These are phyloP conservation scores for Paramecium biaurelia DNA, from an alignment of 73 alveolate species.

Conservation along the genomic window DNA sequence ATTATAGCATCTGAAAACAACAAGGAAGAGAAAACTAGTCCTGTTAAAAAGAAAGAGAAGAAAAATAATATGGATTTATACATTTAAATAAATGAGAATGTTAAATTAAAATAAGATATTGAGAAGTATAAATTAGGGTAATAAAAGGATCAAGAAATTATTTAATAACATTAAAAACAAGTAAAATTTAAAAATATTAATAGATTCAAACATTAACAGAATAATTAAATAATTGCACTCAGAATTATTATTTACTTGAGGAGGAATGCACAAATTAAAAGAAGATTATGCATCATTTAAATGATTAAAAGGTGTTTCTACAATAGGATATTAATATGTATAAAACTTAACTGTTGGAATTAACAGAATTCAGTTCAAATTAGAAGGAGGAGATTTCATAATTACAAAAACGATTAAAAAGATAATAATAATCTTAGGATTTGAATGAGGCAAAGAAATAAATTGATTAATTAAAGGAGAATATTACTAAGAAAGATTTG, in stretches of 20 bases:
- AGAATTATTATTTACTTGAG: neutral
- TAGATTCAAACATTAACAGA: neutral
- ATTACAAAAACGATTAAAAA: neutral
- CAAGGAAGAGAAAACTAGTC: neutral
- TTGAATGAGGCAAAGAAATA: neutral
- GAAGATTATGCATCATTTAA: neutral
- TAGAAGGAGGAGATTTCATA: neutral
- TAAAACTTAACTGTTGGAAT: neutral
- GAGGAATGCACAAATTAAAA: neutral
- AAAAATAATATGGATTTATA: neutral
- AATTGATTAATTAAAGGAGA: neutral
- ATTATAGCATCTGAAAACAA: neutral
- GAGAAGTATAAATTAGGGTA: neutral
- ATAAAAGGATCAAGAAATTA: neutral
- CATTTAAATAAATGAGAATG: neutral
- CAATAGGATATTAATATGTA: slow-evolving; percentile 5
- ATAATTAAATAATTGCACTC: neutral
- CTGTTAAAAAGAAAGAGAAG: neutral
- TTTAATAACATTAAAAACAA: neutral
- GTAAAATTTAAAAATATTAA: neutral
- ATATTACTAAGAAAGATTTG: neutral
- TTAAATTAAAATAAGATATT: neutral
- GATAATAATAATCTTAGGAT: neutral
- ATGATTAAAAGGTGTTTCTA: neutral
- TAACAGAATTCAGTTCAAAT: neutral